Evolutionary conservation across 768 basidiomycete genomes (phyloP), one percentile per base, ranked within the genome.

Genomic region (Leccinum subgranulosum): DNA sequence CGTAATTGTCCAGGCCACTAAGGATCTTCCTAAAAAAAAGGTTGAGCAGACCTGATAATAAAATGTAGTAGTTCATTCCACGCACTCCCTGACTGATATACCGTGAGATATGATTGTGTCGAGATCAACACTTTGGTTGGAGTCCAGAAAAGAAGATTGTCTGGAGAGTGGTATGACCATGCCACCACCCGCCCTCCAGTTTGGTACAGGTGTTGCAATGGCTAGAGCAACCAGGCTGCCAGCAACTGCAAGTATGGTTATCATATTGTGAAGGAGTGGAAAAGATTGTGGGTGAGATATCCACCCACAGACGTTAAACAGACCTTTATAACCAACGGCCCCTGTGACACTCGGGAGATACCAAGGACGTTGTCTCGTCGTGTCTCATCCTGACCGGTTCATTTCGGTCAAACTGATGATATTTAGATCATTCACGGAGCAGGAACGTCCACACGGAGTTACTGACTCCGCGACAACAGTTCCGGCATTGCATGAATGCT

Each of bases 331-430:
- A 17, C 17, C 14, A 34, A 6, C 36, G 7, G 17, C 17, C 15
- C 15, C 25, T 25, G 25, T 25, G 25, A 25, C 25, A 25, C 15
- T 56, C 0, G 79, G 77, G 5, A 31, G 29, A 12, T 31, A 11
- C 29, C 29, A 1, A 31, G 29, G 29, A 31, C 11, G 29, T 31
- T 29, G 3, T 29, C 12, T 31, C 11, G 29, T 31, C 29, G 29
- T 4, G 11, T 31, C 11, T 31, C 29, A 31, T 31, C 29, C 29
- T 29, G 29, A 31, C 29, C 29, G 29, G 4, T 31, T 31, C 29
- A 31, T 11, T 11, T 11, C 3, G 29, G 29, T 31, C 29, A 31
- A 31, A 31, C 29, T 31, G 29, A 31, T 31, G 29, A 31, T 2
- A 29, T 29, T 29, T 31, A 11, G 29, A 31, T 31, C 11, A 31